Evolutionary conservation across 2,329 filamentous ascomycete species (phyloP), one percentile per base, ranked within the genome.

Genomic region (Venturiaceae sp.): DNA sequence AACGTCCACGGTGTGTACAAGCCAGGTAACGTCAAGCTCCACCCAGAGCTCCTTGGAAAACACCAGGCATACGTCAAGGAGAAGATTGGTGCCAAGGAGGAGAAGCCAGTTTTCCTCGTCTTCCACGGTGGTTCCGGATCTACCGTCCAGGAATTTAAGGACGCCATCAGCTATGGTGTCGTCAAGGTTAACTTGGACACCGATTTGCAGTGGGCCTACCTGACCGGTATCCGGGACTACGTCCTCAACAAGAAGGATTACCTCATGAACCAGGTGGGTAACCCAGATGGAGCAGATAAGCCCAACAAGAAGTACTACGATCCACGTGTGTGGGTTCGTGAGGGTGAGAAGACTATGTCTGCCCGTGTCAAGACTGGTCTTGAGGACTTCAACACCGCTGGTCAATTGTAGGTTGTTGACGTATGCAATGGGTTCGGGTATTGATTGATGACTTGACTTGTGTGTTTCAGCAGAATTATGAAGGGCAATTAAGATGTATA

Each of bases 161-260:
- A 90, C 68, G 92, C 92, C 71, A 96, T 96, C 76, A 78, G 80
- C 72, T 88, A 92, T 76, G 94, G 94, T 81, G 92, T 99, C 67
- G 87, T 96, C 80, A 99, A 99, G 87, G 94, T 99, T 78, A 99
- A 99, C 82, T 82, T 99, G 69, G 94, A 99, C 78, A 99, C 94
- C 55, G 94, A 99, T 73, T 83, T 97, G 77, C 92, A 97, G 82
- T 95, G 85, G 76, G 92, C 92, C 61, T 99, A 97, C 83, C 83
- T 94, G 66, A 78, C 79, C 62, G 94, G 94, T 78, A 88, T 97
- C 79, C 89, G 94, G 64, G 92, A 99, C 80, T 99, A 91, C 81
- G 82, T 97, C 72, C 76, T 90, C 70, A 88, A 84, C 74, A 96
- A 96, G 84, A 92, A 95, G 80, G 92, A 96, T 68, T 99, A 97